Evolutionary conservation across 129 eudicot genomes (phyloP).

Genomic region (Scalesia atractyloides): DNA sequence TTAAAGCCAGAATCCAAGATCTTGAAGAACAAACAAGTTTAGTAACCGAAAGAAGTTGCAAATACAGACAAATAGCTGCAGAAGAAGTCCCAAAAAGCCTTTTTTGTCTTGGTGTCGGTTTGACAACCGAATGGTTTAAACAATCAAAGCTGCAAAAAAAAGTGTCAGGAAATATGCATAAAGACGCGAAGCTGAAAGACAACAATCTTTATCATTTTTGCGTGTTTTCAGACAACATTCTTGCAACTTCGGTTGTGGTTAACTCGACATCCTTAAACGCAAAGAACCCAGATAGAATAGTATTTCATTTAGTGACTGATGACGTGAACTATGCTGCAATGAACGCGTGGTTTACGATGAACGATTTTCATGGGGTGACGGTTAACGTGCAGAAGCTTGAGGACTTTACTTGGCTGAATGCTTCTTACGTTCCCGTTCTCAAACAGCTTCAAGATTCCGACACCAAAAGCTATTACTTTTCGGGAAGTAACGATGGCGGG

Average conservation of each 20-base stretch:
- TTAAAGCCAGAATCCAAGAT: slow-evolving; percentile 67
- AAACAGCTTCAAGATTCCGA: slow-evolving; percentile 74
- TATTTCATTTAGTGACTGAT: slow-evolving; percentile 69
- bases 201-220: slow-evolving; percentile 61
- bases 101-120: slow-evolving; percentile 61
- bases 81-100: slow-evolving; percentile 74
- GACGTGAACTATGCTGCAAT: slow-evolving; percentile 76
- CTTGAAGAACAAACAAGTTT: slow-evolving; percentile 64
- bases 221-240: slow-evolving; percentile 66
- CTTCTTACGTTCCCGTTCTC: slow-evolving; percentile 73
- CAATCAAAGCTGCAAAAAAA: slow-evolving; percentile 35
- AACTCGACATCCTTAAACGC: slow-evolving; percentile 62
- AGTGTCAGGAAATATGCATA: slow-evolving; percentile 20
- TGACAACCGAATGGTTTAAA: slow-evolving; percentile 63
- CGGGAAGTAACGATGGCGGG: slow-evolving; percentile 56
- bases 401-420: slow-evolving; percentile 67
- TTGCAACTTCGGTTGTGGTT: slow-evolving; percentile 69
- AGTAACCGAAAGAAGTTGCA: slow-evolving; percentile 54
- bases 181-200: slow-evolving; percentile 41
- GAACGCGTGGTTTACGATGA: slow-evolving; percentile 70
- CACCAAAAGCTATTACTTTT: slow-evolving; percentile 59
- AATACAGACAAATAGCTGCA: slow-evolving; percentile 72
- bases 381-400: slow-evolving; percentile 67
- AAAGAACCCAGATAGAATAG: slow-evolving; percentile 47
- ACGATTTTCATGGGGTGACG: slow-evolving; percentile 52